Conservation (phyloP, 139 green algal species). For the Chlorella sp. region DNA sequence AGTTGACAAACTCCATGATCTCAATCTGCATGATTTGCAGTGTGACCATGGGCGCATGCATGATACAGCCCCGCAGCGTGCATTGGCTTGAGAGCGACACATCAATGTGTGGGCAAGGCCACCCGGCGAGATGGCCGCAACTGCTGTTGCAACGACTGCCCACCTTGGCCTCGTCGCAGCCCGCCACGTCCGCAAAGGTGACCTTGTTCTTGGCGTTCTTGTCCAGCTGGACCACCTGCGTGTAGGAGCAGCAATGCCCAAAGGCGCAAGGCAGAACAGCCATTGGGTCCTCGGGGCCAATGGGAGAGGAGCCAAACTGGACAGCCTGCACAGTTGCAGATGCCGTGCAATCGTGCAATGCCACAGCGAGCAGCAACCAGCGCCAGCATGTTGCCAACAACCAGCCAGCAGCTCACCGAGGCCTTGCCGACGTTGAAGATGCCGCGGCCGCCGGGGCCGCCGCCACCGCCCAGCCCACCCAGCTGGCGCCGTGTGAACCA, state of each 20-base stretch:
- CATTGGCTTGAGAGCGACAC: not conserved
- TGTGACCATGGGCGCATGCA: not conserved
- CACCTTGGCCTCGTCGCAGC: conserved; percentile 95
- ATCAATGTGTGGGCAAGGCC: too few relatives aligned
- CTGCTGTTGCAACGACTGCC: not conserved
- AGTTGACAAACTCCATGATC: conserved; percentile 99
- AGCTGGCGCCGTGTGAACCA: conserved; percentile 86
- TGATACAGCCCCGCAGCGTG: not conserved
- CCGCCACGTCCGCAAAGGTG: conserved; percentile 94
- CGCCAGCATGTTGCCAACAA: not conserved
- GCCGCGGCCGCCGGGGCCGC: conserved; percentile 63
- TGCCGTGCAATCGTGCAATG: too few relatives aligned
- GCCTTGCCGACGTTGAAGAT: conserved; percentile 96
- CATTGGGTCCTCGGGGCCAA: too few relatives aligned
- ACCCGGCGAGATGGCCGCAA: too few relatives aligned
- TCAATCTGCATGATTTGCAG: conserved; percentile 47
- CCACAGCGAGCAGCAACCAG: not conserved
- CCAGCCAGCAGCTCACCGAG: conserved; percentile 27
- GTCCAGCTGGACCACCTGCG: conserved; percentile 75
- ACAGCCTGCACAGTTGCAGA: too few relatives aligned
- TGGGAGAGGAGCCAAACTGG: too few relatives aligned
- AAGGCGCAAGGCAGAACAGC: too few relatives aligned
- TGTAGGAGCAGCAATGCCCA: too few relatives aligned
- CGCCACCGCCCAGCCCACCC: conserved; percentile 58
- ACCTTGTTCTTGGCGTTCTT: conserved; percentile 92